Base-by-base conservation (phyloP, 2,329 filamentous ascomycete species). In the Metarhizium rileyi region DNA sequence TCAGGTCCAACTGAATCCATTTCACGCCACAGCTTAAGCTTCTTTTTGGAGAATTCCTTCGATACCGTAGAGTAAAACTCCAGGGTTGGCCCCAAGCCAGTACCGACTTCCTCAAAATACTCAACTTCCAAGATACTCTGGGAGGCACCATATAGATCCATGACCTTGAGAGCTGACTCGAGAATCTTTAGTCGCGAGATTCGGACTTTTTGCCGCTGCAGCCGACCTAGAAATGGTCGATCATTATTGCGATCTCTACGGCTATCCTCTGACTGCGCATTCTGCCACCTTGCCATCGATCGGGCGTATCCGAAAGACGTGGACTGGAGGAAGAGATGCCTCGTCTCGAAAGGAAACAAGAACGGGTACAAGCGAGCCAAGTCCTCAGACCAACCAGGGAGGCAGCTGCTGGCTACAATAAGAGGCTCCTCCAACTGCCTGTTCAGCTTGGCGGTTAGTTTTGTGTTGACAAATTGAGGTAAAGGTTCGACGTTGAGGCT, bases 11-110 rank as follows among this genome's bases (percentile, higher is more conserved):
- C 76, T 5, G 75, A 84, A 61, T 97, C 91, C 51, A 87, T 88
- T 60, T 97, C 91, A 16, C 93, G 83, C 94, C 94, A 98, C 5
- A 98, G 80, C 71, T 90, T 95, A 48, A 96, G 80, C 68, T 94
- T 96, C 76, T 91, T 96, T 74, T 93, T 95, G 1, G 88, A 91
- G 61, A 97, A 97, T 64, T 98, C 93, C 59, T 88, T 93, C 0
- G 93, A 98, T 1, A 97, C 91, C 0, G 88, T 95, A 0, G 93
- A 95, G 68, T 98, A 98, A 65, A 98, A 98, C 64, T 98, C 93
- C 14, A 98, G 77, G 0, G 93, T 98, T 4, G 93, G 93, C 0
- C 93, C 93, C 43, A 98, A 76, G 44, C 93, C 93, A 23, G 94
- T 98, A 50, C 93, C 93, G 22, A 98, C 93, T 69, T 98, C 93